Base-by-base conservation (phyloP, 2,329 filamentous ascomycete genomes). In the Diplodia scrobiculata region DNA sequence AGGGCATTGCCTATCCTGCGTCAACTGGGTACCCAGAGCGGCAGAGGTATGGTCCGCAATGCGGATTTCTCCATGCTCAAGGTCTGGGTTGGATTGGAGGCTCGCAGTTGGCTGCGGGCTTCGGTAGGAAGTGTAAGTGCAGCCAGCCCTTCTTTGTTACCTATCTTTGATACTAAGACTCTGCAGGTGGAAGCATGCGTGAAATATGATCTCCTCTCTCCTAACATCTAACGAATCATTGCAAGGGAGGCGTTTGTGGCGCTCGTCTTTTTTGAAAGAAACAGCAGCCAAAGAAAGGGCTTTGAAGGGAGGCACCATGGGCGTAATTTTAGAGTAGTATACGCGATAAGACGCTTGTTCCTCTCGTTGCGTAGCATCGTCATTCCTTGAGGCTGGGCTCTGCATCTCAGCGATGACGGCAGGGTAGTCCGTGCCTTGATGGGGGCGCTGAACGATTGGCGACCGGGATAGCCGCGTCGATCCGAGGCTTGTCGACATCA, bases 61-160 rank as follows among this genome's bases (percentile, higher is more conserved):
- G 81, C 81, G 32, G 82, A 84, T 67, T 77, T 83, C 58, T 82
- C 80, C 1, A 95, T 98, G 90, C 81, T 97, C 71, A 88, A 92
- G 72, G 88, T 97, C 5, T 98, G 94, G 94, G 87, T 91, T 67
- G 93, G 94, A 1, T 82, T 98, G 11, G 94, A 98, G 80, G 91
- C 92, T 58, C 85, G 94, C 68, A 89, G 89, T 71, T 95, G 96
- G 78, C 84, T 97, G 79, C 91, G 96, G 79, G 91, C 91, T 52
- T 96, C 91, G 69, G 86, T 96, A 64, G 92, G 96, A 75, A 92
- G 92, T 77, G 91, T 92, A 76, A 83, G 87, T 84, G 17, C 36
- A 32, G 2, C 41, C 17, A 47, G 32, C 13, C 13, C 21, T 70
- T 54, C 72, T 19, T 36, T 14, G 7, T 13, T 21, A 25, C 25